Base-by-base conservation (phyloP, 1,284 basidiomycete species). In the Cryptococcus jaspeensis region DNA sequence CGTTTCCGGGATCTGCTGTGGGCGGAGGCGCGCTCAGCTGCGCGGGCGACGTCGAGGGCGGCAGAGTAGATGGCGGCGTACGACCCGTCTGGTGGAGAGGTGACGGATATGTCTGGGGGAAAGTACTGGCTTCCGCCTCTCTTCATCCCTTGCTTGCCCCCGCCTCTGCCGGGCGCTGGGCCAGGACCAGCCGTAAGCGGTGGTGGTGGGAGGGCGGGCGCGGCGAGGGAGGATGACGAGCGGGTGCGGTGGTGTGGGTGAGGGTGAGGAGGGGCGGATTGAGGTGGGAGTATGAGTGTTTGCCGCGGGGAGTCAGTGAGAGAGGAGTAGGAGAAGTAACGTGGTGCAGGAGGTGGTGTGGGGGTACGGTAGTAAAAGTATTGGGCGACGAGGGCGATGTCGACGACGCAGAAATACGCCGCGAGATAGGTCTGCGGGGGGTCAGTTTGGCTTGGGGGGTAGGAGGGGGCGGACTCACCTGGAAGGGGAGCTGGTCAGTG, bases 401-500 rank as follows among this genome's bases (percentile, higher is more conserved):
- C 92, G 50, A 95, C 83, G 52, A 83, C 78, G 66, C 89, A 88
- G 71, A 95, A 96, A 75, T 95, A 95, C 0, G 83, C 82, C 3
- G 92, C 92, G 47, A 96, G 88, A 70, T 85, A 90, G 41, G 85
- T 95, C 89, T 96, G 66, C 28, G 28, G 52, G 38, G 22, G 50
- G 18, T 20, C 44, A 46, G 37, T 28, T 23, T 38, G 39, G 41
- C 41, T 49, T 32, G 28, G 20, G 13, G 18, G 12, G 25, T 40
- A 9, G 8, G 35, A n/a, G n/a, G 20, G 5, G 39, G 12, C 8
- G 15, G 53, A 71, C 83, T 67, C 72, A 90, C 91, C 78, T 94
- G 92, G 76, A 97, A 96, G 13, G 91, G 91, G n/a, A 96, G 82
- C 70, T 96, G 93, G 67, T 88, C 83, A 1, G 93, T 96, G 52